Percentiles rank a stretch among this genome's conserved stretches.
phyloP scores from a whole-genome alignment of 768 basidiomycete genomes.

The Leccinellum rugosiceps region DNA sequence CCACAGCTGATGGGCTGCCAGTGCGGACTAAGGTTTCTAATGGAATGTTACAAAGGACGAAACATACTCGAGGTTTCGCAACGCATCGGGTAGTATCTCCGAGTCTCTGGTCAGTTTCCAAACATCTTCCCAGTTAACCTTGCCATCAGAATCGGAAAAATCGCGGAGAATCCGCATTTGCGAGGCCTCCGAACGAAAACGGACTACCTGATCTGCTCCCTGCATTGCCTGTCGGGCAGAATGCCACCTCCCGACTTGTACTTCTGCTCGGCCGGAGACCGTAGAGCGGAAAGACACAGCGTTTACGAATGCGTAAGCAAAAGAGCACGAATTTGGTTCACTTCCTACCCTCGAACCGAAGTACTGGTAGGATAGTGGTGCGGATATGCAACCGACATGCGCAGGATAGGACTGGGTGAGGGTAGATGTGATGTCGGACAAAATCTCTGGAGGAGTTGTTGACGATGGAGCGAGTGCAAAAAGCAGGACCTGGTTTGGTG shows the following conservation, averaged over 20 bases:
- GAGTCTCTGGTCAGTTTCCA: conserved; percentile 38
- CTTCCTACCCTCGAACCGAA: conserved; percentile 3
- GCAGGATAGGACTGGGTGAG: conserved; percentile 39
- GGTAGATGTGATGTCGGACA: conserved; percentile 38
- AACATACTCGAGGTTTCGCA: conserved; percentile 33
- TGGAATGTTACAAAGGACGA: neutral
- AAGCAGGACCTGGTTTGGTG: conserved; percentile 11
- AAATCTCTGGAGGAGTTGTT: conserved; percentile 15
- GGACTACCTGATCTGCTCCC: neutral
- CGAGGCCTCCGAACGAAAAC: neutral
- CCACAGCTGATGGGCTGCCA: conserved; percentile 19
- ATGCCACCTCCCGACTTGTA: conserved; percentile 74
- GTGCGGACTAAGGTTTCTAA: neutral
- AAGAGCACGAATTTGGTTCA: conserved; percentile 47
- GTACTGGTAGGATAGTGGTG: conserved; percentile 37
- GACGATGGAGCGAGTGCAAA: conserved; percentile 28
- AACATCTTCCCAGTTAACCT: conserved; percentile 49
- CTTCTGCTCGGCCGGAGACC: conserved; percentile 53
- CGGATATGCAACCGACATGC: conserved; percentile 63
- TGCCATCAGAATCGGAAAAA: conserved; percentile 1
- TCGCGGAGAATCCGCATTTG: conserved; percentile 4
- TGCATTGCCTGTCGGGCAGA: conserved; percentile 38
- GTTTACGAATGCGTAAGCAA: conserved; percentile 48
- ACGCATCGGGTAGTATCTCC: conserved; percentile 35
- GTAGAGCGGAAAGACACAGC: conserved; percentile 59